Evolutionary conservation across 805 yeast species (phyloP).

Genomic region (Candida railenensis): DNA sequence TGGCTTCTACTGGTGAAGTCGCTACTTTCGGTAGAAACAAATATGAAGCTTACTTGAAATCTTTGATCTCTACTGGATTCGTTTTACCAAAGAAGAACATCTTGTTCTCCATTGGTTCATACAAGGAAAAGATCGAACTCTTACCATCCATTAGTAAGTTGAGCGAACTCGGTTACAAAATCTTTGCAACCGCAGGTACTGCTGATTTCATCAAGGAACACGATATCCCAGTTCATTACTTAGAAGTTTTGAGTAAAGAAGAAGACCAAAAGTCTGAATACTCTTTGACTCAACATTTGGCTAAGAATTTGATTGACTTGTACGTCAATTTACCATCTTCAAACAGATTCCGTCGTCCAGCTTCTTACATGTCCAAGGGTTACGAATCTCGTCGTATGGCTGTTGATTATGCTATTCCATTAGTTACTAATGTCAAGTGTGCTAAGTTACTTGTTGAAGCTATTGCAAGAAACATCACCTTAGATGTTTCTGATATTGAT

Average conservation of each 20-base stretch:
- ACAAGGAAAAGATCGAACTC: constrained; percentile 91
- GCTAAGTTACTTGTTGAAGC: constrained; percentile 97
- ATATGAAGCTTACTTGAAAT: constrained; percentile 95
- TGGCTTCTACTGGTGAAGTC: constrained; percentile 99
- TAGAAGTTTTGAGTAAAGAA: constrained; percentile 78
- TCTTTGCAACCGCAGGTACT: constrained; percentile 98
- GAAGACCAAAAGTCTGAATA: constrained; percentile 87
- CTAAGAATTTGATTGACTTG: constrained; percentile 92
- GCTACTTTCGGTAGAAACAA: constrained; percentile 96
- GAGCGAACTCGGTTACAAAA: constrained; percentile 78
- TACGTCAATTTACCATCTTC: constrained; percentile 96
- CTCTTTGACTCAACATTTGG: constrained; percentile 93
- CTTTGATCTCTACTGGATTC: constrained; percentile 93
- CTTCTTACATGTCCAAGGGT: constrained; percentile 96
- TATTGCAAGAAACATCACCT: constrained; percentile 63
- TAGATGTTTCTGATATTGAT: constrained; percentile 75
- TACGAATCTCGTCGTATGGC: constrained; percentile 99
- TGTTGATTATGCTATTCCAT: constrained; percentile 95
- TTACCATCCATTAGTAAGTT: constrained; percentile 83
- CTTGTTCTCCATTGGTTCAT: constrained; percentile 91
- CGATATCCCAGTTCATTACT: constrained; percentile 88
- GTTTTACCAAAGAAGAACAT: constrained; percentile 93
- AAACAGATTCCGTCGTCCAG: constrained; percentile 98
- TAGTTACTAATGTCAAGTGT: constrained; percentile 95
- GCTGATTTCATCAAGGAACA: constrained; percentile 97